Base-by-base conservation (phyloP, 2,329 filamentous ascomycete species). In the Hymenoscyphus fraxineus region DNA sequence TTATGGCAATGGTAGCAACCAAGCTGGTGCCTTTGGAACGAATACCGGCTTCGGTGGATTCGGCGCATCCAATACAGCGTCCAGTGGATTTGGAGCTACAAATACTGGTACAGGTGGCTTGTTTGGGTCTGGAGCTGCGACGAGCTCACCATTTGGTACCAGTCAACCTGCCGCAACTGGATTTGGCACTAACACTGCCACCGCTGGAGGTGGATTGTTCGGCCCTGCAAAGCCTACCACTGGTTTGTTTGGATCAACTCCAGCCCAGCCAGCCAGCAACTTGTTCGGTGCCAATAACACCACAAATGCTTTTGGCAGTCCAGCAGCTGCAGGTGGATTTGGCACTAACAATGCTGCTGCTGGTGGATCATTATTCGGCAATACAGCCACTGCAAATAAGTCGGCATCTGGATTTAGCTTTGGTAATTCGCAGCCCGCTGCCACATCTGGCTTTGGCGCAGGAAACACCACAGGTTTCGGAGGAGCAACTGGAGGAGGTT, bases 1-100 rank as follows among this genome's bases (percentile, higher is more conserved):
- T 62, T 92, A 86, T 75, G 95, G 93, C 40, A 96, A 94, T 77
- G 84, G 85, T 54, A 92, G 89, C 67, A 92, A 92, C 38, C 90
- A 93, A 69, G 81, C 86, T 58, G 93, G 93, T 65, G 91, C 90
- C 7, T 97, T 97, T 77, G 94, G 75, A 65, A 70, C 69, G 55
- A 73, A 66, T 19, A 73, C 61, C 69, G 63, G 77, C 35, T 78
- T 76, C 67, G 75, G 78, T 35, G 77, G 78, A 54, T 60, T 79
- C 61, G 75, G 75, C 61, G 66, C 66, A 41, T 71, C 32, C 7
- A 61, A 61, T 41, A 56, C n/a, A 13, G 40, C 38, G 15, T 56
- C 65, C 51, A 70, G 57, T 64, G 70, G 35, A 6, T 74, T 73
- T 67, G 72, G 72, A 15, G 15, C 64, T 10, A 66, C 66, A n/a